Base-by-base conservation (phyloP, 805 yeast genomes). In the Grigorovia jiainica region DNA sequence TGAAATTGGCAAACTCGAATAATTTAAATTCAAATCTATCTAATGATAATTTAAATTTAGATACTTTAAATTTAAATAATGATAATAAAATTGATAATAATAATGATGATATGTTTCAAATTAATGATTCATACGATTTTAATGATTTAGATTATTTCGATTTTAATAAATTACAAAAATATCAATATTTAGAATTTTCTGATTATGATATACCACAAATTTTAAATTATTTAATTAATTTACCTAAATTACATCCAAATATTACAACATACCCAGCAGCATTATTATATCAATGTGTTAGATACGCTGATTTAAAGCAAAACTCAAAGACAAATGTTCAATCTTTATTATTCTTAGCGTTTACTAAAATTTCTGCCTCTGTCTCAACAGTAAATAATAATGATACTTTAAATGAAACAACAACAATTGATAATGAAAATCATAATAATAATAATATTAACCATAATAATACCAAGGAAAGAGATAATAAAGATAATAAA, bases 191-290 rank as follows among this genome's bases (percentile, higher is more conserved):
- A 37, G 73, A 73, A 47, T 79, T 79, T 51, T 66, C 74, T 15
- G 87, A 82, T 53, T 69, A 76, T 48, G 70, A 67, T 19, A 78
- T 84, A 25, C 94, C 95, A 0, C 87, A 83, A 53, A 78, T 89
- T 35, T 67, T 87, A 20, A 68, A 72, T 43, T 63, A 74, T 39
- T 75, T 89, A 15, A 60, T 85, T 18, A 66, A 67, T n/a, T 71
- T 73, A 53, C 81, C 82, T 9, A 78, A 77, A 18, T 62, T 67
- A 38, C 72, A 74, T 48, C 70, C 73, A 7, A 69, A 67, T 34
- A 60, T 62, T 30, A 64, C 69, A 0, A 61, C 68, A 6, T 63
- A 76, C 19, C 87, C 90, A 0, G 87, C 92, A 0, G 77, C 84
- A 1, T 69, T 82, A 5, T 61, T 81, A 0, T 83, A 71, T 50